A percentile compares a stretch with the other conserved stretches of the same genome.
These are phyloP conservation scores for Penicillium sp. DNA, from an alignment of 2,329 filamentous ascomycete genomes.

Conservation along the genomic window DNA sequence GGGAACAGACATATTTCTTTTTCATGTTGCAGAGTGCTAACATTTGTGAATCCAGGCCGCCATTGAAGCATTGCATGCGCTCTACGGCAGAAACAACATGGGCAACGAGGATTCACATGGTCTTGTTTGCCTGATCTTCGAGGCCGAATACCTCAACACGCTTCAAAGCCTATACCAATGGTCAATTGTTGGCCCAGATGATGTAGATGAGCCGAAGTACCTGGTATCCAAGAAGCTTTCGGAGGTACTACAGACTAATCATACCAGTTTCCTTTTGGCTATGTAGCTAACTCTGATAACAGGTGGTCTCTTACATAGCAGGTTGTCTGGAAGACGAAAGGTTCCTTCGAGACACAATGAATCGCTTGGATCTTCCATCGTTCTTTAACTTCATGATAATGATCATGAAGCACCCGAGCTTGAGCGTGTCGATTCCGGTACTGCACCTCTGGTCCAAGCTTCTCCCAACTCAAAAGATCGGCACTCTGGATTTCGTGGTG, in stretches of 20 bases:
- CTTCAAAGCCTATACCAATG: constrained; percentile 72
- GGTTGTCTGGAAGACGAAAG: constrained; percentile 78
- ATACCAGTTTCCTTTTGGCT: constrained; percentile 10
- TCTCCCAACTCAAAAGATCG: constrained; percentile 66
- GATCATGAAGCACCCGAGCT: constrained; percentile 77
- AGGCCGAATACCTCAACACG: constrained; percentile 63
- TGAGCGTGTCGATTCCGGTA: constrained; percentile 89
- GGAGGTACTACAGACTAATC: constrained; percentile 56
- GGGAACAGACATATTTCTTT: background rate
- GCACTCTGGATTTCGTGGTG: constrained; percentile 54
- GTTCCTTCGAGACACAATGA: constrained; percentile 54
- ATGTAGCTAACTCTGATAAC: constrained; percentile 7
- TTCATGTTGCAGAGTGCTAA: constrained; percentile 14
- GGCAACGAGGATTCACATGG: constrained; percentile 72
- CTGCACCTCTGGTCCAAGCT: constrained; percentile 86
- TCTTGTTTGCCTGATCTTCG: constrained; percentile 75
- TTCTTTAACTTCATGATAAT: constrained; percentile 75
- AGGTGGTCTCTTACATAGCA: constrained; percentile 81
- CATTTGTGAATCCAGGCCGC: constrained; percentile 54
- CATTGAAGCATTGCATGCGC: constrained; percentile 74
- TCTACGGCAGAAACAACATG: constrained; percentile 72
- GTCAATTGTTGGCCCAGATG: constrained; percentile 71
- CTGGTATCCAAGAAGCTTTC: constrained; percentile 88
- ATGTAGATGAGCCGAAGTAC: constrained; percentile 89
- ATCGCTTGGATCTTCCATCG: constrained; percentile 61